Evolutionary conservation across 345 rosid genomes (phyloP), one percentile per base, ranked within the genome.

Genomic region (Alliaria petiolata): DNA sequence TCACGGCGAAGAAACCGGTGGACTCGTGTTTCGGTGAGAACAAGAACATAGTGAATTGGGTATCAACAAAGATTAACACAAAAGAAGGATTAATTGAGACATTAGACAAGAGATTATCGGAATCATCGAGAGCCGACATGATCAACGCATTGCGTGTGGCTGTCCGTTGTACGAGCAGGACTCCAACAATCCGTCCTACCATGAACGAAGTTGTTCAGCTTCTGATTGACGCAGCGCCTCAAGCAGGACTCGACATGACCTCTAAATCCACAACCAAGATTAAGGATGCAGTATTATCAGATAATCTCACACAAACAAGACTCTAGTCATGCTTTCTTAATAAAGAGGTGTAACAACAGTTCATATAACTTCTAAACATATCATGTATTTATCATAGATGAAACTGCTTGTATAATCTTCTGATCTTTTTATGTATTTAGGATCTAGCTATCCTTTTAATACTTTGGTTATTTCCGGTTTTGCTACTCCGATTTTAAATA

Each of bases 121-220:
- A 79, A 12, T 81, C 88, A n/a, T 93, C 84, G 67, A 78, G 70
- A 79, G 81, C 84, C 39, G 93, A 87, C 57, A 86, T 93, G 89
- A 80, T 89, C 60, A 81, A 80, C 67, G 95, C 77, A 17, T 89
- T 93, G 45, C 80, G 83, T 28, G 84, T 89, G 5, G 98, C 98
- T 49, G 80, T 90, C 40, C 87, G 83, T 30, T 93, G 98, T 55
- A 93, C 96, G 3, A 74, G 73, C 81, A 76, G 33, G 67, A 67
- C 71, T 31, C 96, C 98, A 38, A 71, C 83, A 78, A 83, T 49
- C 3, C 89, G 97, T 15, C 98, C 97, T 25, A 84, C 90, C 42
- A 93, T 93, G 97, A 84, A 73, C 25, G 97, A 90, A 81, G 98
- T 93, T 7, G 96, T 91, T 69, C 95, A 78, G 81, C 43, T 86